A percentile compares a stretch with the other conserved stretches of the same genome.
Conservation (phyloP, 2,329 filamentous ascomycete species). For the Helotiales sp. region DNA sequence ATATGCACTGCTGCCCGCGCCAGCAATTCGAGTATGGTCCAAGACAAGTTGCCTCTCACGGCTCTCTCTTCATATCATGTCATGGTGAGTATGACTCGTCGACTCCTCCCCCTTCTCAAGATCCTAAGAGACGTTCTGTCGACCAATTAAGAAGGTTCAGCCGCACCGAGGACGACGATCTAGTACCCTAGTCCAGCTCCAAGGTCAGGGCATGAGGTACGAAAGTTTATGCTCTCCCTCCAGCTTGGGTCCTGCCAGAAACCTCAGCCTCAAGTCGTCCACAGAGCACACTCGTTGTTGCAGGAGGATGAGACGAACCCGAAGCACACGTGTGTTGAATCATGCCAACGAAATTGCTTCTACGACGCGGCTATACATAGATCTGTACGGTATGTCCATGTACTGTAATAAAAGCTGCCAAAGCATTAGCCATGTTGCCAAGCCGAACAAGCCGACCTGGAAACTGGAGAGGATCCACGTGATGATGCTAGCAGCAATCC, state of each 20-base stretch:
- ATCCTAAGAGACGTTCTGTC: background rate
- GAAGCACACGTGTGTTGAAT: constrained; percentile 5
- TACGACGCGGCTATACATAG: background rate
- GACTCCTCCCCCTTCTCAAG: background rate
- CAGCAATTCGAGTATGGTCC: background rate
- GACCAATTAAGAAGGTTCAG: background rate
- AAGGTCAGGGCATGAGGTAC: constrained; percentile 2
- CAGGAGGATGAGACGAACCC: constrained; percentile 12
- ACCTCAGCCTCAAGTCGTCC: background rate
- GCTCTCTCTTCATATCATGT: background rate
- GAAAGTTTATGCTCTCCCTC: background rate
- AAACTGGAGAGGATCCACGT: background rate
- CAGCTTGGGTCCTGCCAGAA: background rate
- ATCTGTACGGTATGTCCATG: background rate
- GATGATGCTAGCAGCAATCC: background rate
- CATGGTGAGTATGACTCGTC: background rate
- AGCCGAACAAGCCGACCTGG: background rate
- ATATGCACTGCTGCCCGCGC: background rate
- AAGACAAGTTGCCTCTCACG: background rate
- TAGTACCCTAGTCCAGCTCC: background rate
- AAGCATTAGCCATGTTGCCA: background rate
- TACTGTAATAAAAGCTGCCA: background rate
- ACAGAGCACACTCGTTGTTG: background rate
- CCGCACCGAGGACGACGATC: background rate
- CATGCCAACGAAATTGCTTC: too few species aligned